Base-by-base conservation (phyloP, 2,329 filamentous ascomycete genomes). In the Nigrospora oryzae region DNA sequence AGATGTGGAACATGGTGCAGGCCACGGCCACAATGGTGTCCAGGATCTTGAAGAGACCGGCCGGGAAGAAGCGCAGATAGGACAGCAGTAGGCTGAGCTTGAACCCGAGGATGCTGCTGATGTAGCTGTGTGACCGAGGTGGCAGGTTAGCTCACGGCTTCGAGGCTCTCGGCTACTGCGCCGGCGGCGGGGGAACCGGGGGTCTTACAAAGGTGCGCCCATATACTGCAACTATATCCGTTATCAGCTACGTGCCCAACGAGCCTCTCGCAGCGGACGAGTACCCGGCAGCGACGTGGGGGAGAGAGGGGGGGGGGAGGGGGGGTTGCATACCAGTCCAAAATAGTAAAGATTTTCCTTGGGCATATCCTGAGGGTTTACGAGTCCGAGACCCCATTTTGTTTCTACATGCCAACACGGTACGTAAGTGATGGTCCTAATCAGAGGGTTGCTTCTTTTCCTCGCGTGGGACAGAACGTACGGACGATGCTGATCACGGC, bases 61-160 rank as follows among this genome's bases (percentile, higher is more conserved):
- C 58, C 2, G 68, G 63, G 4, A 71, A 64, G 13, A 74, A 69
- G 1, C 71, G 67, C 1, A 73, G 56, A 15, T 71, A 68, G 1
- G 67, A 67, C 2, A 69, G 57, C 4, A 75, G 53, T 2, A 74
- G 54, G 31, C 69, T 62, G 16, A 72, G 55, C 45, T 74, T 74
- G 54, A 74, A 74, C 2, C 64, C 66, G 3, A 71, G 59, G 19
- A 74, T 69, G 33, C 63, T 63, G 11, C 56, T 49, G 16, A 69
- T 63, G 43, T 70, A 70, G 23, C 66, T 69, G 23, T 16, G 16
- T 4, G 3, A 5, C 11, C 10, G 15, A 16, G 8, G 16, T 30
- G 28, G 14, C 39, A 41, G 39, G 19, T 41, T 19, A 17, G 13
- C 11, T 36, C 15, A 16, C 10, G 37, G 37, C 13, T 6, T 17